A percentile compares a stretch with the other conserved stretches of the same genome.
phyloP scores from a whole-genome alignment of 108 stramenopile genomes.

The Nitzschia sp. region DNA sequence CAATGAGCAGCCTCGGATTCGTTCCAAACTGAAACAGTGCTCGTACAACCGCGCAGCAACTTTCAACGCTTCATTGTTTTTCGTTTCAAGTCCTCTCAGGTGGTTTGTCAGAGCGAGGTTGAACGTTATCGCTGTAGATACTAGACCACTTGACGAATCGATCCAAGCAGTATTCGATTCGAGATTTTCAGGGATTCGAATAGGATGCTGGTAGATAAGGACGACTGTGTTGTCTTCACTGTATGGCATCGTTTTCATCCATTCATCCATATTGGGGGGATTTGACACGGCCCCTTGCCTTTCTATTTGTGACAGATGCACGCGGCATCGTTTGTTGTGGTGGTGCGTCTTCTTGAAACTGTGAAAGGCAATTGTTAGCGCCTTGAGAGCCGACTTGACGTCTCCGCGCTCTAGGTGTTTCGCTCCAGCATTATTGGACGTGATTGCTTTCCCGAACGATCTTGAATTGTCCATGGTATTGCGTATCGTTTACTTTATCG shows the following conservation, averaged over 20 bases:
- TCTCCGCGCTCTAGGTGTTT: conserved; percentile 1
- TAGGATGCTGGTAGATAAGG: neutral
- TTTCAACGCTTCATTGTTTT: neutral
- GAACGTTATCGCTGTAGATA: conserved; percentile 7
- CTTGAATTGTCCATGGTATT: no score
- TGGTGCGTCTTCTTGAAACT: conserved; percentile 1
- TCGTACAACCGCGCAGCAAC: conserved; percentile 4
- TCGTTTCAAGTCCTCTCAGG: neutral
- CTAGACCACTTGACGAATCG: no score
- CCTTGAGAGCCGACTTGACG: neutral
- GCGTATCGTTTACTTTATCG: no score
- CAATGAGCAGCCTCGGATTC: neutral
- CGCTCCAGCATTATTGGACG: conserved; percentile 1
- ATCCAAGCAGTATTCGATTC: neutral
- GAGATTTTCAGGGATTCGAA: neutral
- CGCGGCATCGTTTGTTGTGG: neutral
- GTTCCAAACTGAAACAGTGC: neutral
- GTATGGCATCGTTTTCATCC: neutral
- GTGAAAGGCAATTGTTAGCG: neutral
- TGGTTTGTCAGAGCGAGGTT: conserved; percentile 5
- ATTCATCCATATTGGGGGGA: conserved; percentile 7
- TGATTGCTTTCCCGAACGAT: conserved; percentile 6
- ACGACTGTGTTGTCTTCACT: neutral
- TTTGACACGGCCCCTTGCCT: neutral
- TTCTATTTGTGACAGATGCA: neutral